Evolutionary conservation across 805 yeast genomes (phyloP), one percentile per base, ranked within the genome.

Genomic region (Yamadazyma akitaensis): DNA sequence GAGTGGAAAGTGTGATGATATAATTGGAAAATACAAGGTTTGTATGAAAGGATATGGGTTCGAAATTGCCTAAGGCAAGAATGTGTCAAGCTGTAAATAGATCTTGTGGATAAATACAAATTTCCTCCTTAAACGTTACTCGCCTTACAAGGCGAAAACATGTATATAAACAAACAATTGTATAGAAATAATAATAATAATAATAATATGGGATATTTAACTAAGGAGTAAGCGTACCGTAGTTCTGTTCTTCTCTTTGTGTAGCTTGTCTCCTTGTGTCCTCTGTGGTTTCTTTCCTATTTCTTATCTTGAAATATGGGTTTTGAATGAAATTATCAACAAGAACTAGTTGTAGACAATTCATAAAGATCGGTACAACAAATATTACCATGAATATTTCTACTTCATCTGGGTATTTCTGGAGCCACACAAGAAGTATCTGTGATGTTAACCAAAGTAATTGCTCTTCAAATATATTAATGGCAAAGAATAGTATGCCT

Each of bases 1-100:
- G 16, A 75, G 87, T 39, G 88, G 84, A 28, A 84, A 88, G 57
- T 92, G 99, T 67, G 79, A 82, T 49, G 79, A 77, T 46, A 64
- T 88, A 43, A 85, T 92, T 51, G 68, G 68, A 18, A 73, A 80
- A 49, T 94, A 94, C 75, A 91, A 90, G 67, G 60, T 62, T 25
- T 92, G 99, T 70, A 92, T 92, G 99, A 84, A 83, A 60, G 89
- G 96, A 16, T 92, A 69, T 63, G 99, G 99, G 0, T 92, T 92
- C 66, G 79, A 76, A 42, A 65, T 70, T 44, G 47, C 48, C 30
- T 50, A 58, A 55, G n/a, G 9, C 10, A 12, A 28, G 6, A 21
- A 21, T 4, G 7, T 21, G 4, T 21, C 24, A 21, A 21, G 24
- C 3, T 26, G 41, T 26, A 38, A 38, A 38, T 38, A 26, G 33